Conservation (phyloP, 257 asterid genomes). For the Solanum etuberosum region DNA sequence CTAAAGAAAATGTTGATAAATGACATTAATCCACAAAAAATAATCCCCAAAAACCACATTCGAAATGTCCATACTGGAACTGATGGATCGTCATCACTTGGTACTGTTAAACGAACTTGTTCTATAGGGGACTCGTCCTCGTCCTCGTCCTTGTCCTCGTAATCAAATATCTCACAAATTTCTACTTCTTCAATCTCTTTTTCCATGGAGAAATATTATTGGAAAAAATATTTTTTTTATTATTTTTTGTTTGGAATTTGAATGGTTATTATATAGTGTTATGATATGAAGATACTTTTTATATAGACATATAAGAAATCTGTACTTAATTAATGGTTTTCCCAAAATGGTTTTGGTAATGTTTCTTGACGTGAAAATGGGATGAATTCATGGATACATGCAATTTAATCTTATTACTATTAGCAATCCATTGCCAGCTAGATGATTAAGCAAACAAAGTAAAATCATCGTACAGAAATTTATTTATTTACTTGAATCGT, state of each 20-base stretch:
- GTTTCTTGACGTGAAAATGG: not conserved
- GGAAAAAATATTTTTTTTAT: not conserved
- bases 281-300: not conserved
- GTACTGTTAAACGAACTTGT: slow-evolving; percentile 47
- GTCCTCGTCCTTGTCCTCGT: not conserved
- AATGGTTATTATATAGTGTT: not conserved
- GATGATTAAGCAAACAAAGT: not conserved
- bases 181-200: not conserved
- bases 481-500: not conserved
- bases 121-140: slow-evolving; percentile 25
- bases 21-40: slow-evolving; percentile 37
- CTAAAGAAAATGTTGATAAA: slow-evolving; percentile 48
- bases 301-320: not conserved
- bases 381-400: not conserved
- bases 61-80: slow-evolving; percentile 64
- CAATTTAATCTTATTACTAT: not conserved
- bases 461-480: not conserved
- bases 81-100: slow-evolving; percentile 35
- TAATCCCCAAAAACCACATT: slow-evolving; percentile 44
- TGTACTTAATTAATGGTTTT: not conserved
- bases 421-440: not conserved
- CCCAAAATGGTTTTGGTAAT: not conserved
- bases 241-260: not conserved
- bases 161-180: not conserved
- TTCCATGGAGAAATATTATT: not conserved